Conservation (phyloP, 441 rosid genomes). For the Adansonia rubrostipa region DNA sequence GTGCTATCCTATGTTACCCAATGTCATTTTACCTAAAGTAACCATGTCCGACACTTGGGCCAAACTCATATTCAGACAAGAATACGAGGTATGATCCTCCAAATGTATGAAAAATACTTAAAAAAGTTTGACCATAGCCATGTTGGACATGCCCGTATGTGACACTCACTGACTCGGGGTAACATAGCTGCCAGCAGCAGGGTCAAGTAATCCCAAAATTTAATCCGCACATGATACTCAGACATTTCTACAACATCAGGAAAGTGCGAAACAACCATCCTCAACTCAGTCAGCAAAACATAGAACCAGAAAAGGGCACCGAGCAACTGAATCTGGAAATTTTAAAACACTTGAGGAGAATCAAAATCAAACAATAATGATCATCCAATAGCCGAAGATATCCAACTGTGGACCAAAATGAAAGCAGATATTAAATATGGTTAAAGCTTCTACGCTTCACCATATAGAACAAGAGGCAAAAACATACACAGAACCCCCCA, state of each 20-base stretch:
- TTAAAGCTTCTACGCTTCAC: background rate
- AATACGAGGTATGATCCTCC: no score
- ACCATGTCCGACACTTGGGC: no score
- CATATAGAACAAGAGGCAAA: slow-evolving; percentile 7
- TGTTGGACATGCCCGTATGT: no score
- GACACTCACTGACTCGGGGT: no score
- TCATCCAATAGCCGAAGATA: background rate
- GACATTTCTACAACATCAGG: background rate
- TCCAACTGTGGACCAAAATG: background rate
- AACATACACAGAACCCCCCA: background rate
- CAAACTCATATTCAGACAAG: no score
- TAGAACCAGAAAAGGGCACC: background rate
- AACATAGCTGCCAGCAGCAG: background rate
- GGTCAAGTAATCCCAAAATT: slow-evolving; percentile 7
- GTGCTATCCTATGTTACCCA: background rate
- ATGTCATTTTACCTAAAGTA: background rate
- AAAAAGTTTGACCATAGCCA: no score
- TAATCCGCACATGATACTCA: background rate
- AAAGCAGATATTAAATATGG: slow-evolving; percentile 1
- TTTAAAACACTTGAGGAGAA: background rate
- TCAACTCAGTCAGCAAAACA: background rate
- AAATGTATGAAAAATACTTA: no score
- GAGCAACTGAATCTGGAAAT: background rate
- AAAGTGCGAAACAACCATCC: background rate
- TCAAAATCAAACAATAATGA: slow-evolving; percentile 17